A percentile compares a stretch with the other conserved stretches of the same genome.
Conservation (phyloP, 78 protist species). For the Parvularia atlantis region DNA sequence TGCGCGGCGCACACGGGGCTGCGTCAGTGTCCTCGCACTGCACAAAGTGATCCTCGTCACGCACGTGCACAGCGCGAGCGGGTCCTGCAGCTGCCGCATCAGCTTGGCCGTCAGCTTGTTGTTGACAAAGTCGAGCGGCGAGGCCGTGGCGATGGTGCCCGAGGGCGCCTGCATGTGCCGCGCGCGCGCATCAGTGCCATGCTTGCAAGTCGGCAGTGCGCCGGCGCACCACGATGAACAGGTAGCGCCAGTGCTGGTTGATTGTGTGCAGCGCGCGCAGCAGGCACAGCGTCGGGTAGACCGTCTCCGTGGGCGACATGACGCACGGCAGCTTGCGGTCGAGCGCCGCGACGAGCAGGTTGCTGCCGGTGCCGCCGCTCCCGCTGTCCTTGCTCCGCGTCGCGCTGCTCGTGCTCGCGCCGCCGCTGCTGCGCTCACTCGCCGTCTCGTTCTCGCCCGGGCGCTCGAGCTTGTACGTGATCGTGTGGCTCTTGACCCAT, state of each 20-base stretch:
- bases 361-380: background rate
- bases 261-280: background rate
- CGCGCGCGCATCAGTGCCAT: too few relatives aligned
- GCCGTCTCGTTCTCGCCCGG: background rate
- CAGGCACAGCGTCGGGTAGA: background rate
- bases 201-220: background rate
- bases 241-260: background rate
- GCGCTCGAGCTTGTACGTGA: background rate
- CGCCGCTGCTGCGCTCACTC: background rate
- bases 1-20: too few relatives aligned
- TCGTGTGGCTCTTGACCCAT: background rate
- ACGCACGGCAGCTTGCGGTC: background rate
- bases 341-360: background rate
- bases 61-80: conserved; percentile 25
- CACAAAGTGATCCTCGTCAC: too few relatives aligned
- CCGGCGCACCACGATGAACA: background rate
- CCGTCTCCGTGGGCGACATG: background rate
- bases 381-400: too few relatives aligned
- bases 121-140: conserved; percentile 6
- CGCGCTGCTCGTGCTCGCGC: too few relatives aligned
- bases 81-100: conserved; percentile 37
- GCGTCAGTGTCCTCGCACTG: too few relatives aligned
- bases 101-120: conserved; percentile 30
- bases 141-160: background rate
- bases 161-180: too few relatives aligned